These are phyloP conservation scores for Komagataella pseudopastoris DNA, from an alignment of 805 yeast genomes.

Conservation along the genomic window DNA sequence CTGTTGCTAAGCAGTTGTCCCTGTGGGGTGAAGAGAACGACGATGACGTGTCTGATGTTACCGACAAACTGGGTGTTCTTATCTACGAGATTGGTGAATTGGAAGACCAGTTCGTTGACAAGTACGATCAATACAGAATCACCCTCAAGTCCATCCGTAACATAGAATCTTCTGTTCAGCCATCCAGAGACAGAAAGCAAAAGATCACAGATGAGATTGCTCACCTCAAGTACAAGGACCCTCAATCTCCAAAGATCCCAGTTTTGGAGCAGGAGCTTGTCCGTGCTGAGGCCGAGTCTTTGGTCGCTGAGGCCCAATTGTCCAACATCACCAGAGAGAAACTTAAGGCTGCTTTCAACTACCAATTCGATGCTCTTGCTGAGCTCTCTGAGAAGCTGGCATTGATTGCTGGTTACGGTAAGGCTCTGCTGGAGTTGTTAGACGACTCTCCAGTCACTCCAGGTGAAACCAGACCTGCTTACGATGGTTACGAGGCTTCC, in stretches of 20 bases:
- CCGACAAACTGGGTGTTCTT: conserved; percentile 93
- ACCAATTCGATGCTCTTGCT: conserved; percentile 90
- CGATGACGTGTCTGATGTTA: conserved; percentile 92
- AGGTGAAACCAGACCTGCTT: conserved; percentile 97
- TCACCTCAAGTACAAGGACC: conserved; percentile 95
- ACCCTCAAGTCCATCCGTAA: conserved; percentile 90
- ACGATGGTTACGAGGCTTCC: conserved; percentile 96
- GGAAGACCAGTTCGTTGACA: conserved; percentile 96
- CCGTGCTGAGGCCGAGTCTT: conserved; percentile 97
- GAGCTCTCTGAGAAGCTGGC: conserved; percentile 95
- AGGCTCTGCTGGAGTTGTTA: conserved; percentile 87
- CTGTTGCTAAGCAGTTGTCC: conserved; percentile 94
- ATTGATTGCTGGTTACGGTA: conserved; percentile 96
- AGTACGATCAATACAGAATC: conserved; percentile 95
- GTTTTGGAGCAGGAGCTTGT: conserved; percentile 97
- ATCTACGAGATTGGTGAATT: conserved; percentile 95
- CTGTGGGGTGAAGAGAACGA: conserved; percentile 97
- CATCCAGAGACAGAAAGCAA: conserved; percentile 95
- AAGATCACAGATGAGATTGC: conserved; percentile 97
- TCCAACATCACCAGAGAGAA: conserved; percentile 97
- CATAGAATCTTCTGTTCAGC: conserved; percentile 96
- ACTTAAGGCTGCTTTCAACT: conserved; percentile 92
- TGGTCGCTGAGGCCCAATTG: conserved; percentile 98
- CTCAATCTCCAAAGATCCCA: conserved; percentile 89
- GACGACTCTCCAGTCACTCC: conserved; percentile 98